Evolutionary conservation across 2,329 filamentous ascomycete species (phyloP).

Genomic region (Aspergillus hortae): DNA sequence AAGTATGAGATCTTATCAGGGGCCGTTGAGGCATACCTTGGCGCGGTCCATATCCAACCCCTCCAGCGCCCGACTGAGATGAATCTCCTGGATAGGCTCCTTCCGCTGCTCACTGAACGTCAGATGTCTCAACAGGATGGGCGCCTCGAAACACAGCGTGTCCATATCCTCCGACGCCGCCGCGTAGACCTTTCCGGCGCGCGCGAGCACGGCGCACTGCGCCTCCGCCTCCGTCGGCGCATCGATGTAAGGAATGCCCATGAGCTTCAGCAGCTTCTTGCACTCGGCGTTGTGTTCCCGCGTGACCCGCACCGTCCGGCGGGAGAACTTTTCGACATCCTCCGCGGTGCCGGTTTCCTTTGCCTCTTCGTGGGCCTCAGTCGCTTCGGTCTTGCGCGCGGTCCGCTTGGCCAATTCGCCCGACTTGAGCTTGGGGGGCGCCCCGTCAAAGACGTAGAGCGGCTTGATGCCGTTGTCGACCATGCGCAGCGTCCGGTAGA

Average conservation of each 20-base stretch:
- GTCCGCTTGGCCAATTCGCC: conserved; percentile 95
- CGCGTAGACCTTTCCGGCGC: conserved; percentile 91
- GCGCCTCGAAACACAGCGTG: conserved; percentile 90
- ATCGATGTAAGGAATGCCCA: conserved; percentile 94
- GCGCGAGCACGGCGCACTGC: conserved; percentile 85
- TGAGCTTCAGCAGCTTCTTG: conserved; percentile 82
- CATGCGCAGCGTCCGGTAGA: conserved; percentile 97
- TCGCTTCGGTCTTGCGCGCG: conserved; percentile 89
- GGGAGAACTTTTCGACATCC: conserved; percentile 96
- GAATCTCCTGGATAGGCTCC: conserved; percentile 94
- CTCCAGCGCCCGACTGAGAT: conserved; percentile 79
- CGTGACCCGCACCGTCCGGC: conserved; percentile 90
- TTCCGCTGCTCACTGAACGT: conserved; percentile 98
- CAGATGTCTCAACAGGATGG: conserved; percentile 84
- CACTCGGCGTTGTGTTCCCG: conserved; percentile 95
- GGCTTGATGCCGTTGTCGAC: conserved; percentile 99
- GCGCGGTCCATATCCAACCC: conserved; percentile 83
- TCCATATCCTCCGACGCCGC: conserved; percentile 99
- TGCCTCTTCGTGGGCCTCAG: conserved; percentile 85
- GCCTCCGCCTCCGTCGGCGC: conserved; percentile 97
- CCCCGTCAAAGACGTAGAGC: conserved; percentile 95
- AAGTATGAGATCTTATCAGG: conserved; percentile 9
- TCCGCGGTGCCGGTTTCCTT: conserved; percentile 96
- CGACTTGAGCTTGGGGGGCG: conserved; percentile 94
- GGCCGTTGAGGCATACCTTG: conserved; percentile 55